Base-by-base conservation (phyloP, 2,329 filamentous ascomycete genomes). In the Emmonsia crescens region DNA sequence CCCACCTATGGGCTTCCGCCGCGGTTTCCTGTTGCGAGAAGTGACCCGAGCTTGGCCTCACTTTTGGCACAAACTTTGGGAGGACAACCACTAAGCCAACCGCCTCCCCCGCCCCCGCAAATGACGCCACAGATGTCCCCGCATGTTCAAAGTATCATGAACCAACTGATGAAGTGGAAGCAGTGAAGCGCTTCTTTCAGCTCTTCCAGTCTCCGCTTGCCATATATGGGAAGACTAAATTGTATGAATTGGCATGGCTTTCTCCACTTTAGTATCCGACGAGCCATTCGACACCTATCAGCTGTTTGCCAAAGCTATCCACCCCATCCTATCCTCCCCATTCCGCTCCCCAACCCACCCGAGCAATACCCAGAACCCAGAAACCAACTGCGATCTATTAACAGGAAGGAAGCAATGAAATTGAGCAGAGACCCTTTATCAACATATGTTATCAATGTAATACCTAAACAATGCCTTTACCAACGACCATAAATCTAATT, bases 121-220 rank as follows among this genome's bases (percentile, higher is more conserved):
- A 52, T 27, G 14, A 3, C 63, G 19, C 64, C 64, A 36, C 69
- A 67, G 59, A 42, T 63, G 5, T 61, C 67, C 52, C 68, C 74
- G 54, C 77, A 79, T 65, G 74, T 79, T 42, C 78, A 79, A 65
- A 78, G 78, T 62, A 74, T 80, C 57, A 76, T 80, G 72, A 75
- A 78, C 61, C 78, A 79, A 61, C 64, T 80, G 62, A 70, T 74
- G 44, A 77, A 77, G 68, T 79, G 76, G 74, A 77, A 76, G 68
- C 75, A 76, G 70, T 78, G 71, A 75, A 40, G 3, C 19, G 10
- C 19, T 42, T 27, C 24, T 6, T 42, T 56, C 10, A 5, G 8
- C 1, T n/a, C 5, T 24, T 56, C 14, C 49, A 3, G 8, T 21
- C 8, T 8, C 27, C 21, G 14, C 5, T 12, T 19, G 19, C 42